phyloP scores from a whole-genome alignment of 1,139 yeast genomes.

The Yamadazyma diddensiae region DNA sequence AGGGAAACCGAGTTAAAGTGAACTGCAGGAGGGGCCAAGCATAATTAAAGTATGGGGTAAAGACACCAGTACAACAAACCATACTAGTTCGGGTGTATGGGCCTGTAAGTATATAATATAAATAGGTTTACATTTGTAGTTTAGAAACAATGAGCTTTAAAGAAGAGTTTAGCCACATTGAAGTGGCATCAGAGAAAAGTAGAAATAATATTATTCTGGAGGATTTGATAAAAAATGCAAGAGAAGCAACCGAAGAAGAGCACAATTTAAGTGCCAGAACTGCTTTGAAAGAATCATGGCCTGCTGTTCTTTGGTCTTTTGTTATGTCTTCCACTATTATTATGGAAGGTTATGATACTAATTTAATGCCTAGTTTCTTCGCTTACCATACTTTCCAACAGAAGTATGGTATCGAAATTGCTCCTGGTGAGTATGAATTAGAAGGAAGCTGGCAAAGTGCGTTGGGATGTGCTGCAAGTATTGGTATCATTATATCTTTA shows the following conservation, averaged over 20 bases:
- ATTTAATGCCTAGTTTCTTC: constrained; percentile 36
- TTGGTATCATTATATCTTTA: constrained; percentile 39
- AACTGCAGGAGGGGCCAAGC: too few species aligned
- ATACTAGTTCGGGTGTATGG: too few species aligned
- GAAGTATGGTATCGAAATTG: constrained; percentile 33
- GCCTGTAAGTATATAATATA: neutral
- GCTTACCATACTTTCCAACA: constrained; percentile 39
- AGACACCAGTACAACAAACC: too few species aligned
- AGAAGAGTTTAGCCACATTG: constrained; percentile 1
- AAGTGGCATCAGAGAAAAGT: constrained; percentile 1
- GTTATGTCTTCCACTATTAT: constrained; percentile 35
- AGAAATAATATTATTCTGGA: neutral
- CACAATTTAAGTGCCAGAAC: constrained; percentile 16
- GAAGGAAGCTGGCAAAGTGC: constrained; percentile 46
- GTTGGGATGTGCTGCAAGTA: constrained; percentile 30
- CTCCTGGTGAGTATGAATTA: constrained; percentile 29
- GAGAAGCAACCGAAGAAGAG: constrained; percentile 17
- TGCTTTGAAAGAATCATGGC: constrained; percentile 19
- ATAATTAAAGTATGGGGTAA: too few species aligned
- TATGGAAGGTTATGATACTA: constrained; percentile 48
- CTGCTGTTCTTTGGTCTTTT: constrained; percentile 46
- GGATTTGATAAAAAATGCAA: constrained; percentile 11
- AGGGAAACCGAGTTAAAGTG: too few species aligned
- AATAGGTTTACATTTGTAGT: too few species aligned
- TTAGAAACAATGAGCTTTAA: neutral